Evolutionary conservation across 805 yeast genomes (phyloP).

Genomic region (Barnettozyma salicaria): DNA sequence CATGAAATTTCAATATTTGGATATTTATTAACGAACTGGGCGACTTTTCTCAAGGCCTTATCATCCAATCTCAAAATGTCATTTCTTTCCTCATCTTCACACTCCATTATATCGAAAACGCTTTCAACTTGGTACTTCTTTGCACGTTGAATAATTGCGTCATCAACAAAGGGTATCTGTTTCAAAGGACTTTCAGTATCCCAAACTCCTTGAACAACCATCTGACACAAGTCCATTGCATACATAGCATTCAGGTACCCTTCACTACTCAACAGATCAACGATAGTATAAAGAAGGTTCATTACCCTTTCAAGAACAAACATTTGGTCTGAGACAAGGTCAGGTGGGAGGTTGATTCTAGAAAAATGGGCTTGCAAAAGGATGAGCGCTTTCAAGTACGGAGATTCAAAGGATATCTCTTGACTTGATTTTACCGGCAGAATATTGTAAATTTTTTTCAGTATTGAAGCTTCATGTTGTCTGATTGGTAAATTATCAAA

Average conservation of each 20-base stretch:
- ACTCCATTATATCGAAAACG: constrained; percentile 69
- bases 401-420: constrained; percentile 34
- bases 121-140: constrained; percentile 50
- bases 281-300: constrained; percentile 54
- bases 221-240: constrained; percentile 85
- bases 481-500: constrained; percentile 64
- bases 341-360: constrained; percentile 55
- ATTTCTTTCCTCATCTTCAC: constrained; percentile 69
- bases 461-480: constrained; percentile 44
- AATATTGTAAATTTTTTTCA: constrained; percentile 47
- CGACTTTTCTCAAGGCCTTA: constrained; percentile 54
- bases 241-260: constrained; percentile 72
- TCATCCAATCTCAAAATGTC: constrained; percentile 51
- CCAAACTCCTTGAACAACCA: constrained; percentile 86
- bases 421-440: constrained; percentile 56
- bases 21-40: constrained; percentile 82
- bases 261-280: constrained; percentile 74
- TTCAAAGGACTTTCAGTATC: constrained; percentile 68
- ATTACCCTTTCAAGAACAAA: constrained; percentile 44
- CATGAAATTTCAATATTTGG: constrained; percentile 77
- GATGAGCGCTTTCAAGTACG: constrained; percentile 64
- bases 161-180: constrained; percentile 71
- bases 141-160: constrained; percentile 49
- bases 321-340: constrained; percentile 51
- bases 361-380: constrained; percentile 79